phyloP scores from a whole-genome alignment of 257 asterid genomes.

The Gynochthodes officinalis region DNA sequence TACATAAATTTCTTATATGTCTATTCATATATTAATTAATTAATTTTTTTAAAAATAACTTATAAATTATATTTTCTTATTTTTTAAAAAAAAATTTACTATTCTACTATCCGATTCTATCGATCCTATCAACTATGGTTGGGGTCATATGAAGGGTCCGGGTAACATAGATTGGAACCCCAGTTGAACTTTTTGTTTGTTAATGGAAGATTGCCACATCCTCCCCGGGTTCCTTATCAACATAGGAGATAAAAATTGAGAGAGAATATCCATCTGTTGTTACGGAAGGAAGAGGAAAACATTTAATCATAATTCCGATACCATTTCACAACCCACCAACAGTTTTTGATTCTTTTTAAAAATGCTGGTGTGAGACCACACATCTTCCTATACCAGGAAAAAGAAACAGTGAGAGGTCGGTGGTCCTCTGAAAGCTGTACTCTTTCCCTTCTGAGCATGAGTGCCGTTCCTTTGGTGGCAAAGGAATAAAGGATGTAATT shows the following conservation, averaged over 20 bases:
- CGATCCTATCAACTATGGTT: no score
- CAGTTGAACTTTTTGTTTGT: not conserved
- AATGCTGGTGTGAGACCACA: slow-evolving; percentile 26
- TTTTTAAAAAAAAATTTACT: no score
- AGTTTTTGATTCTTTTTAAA: slow-evolving; percentile 9
- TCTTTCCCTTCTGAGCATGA: slow-evolving; percentile 10
- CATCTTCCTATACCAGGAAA: slow-evolving; percentile 9
- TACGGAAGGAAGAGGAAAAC: slow-evolving; percentile 13
- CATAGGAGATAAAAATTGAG: slow-evolving; percentile 16
- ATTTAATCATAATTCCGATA: slow-evolving; percentile 19
- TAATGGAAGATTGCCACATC: slow-evolving; percentile 16
- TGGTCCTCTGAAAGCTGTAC: slow-evolving; percentile 10
- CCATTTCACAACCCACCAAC: slow-evolving; percentile 14
- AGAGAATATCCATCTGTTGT: slow-evolving; percentile 19
- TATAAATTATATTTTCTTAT: no score
- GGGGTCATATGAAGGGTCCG: no score
- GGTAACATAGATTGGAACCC: no score
- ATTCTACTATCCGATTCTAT: no score
- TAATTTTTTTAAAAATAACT: no score
- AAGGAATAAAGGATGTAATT: slow-evolving; percentile 24
- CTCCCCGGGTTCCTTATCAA: slow-evolving; percentile 29
- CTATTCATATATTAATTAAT: no score
- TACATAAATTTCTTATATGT: no score
- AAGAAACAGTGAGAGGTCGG: slow-evolving; percentile 9
- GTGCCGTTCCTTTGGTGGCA: slow-evolving; percentile 19